Conservation (phyloP, 75 land plant genomes). For the Picea glauca region DNA sequence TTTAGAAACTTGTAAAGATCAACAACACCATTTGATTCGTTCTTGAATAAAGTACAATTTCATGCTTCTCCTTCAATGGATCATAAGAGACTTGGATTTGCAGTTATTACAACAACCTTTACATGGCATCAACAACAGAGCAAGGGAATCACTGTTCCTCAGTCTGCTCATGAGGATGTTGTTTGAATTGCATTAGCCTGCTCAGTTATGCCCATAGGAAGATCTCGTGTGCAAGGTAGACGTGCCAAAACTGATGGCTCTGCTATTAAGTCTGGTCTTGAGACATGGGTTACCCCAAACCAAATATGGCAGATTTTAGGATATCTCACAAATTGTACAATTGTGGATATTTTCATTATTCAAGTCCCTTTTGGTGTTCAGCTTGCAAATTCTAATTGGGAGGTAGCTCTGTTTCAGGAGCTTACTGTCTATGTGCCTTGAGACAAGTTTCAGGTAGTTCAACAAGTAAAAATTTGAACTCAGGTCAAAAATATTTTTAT, state of each 20-base stretch:
- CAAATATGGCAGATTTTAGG: slow-evolving; percentile 39
- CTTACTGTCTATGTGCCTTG: slow-evolving; percentile 42
- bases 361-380: slow-evolving; percentile 35
- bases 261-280: slow-evolving; percentile 41
- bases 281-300: slow-evolving; percentile 36
- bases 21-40: no score
- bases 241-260: slow-evolving; percentile 23
- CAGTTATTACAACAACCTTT: slow-evolving; percentile 45
- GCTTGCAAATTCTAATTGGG: slow-evolving; percentile 24
- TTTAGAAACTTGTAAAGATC: no score
- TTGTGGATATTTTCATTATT: slow-evolving; percentile 38
- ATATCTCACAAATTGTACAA: slow-evolving; percentile 26
- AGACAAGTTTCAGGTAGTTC: slow-evolving; percentile 37
- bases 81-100: slow-evolving; percentile 23
- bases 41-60: no score
- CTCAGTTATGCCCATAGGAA: slow-evolving; percentile 36
- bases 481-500: slow-evolving; percentile 36
- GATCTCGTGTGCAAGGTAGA: slow-evolving; percentile 29
- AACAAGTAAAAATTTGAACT: slow-evolving; percentile 9
- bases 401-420: slow-evolving; percentile 49
- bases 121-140: slow-evolving; percentile 67
- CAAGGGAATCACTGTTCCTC: slow-evolving; percentile 51
- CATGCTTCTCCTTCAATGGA: slow-evolving; percentile 16
- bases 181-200: slow-evolving; percentile 23
- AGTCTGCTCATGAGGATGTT: slow-evolving; percentile 39